Conservation (phyloP, 306 rosid genomes). For the Cicer bijugum region DNA sequence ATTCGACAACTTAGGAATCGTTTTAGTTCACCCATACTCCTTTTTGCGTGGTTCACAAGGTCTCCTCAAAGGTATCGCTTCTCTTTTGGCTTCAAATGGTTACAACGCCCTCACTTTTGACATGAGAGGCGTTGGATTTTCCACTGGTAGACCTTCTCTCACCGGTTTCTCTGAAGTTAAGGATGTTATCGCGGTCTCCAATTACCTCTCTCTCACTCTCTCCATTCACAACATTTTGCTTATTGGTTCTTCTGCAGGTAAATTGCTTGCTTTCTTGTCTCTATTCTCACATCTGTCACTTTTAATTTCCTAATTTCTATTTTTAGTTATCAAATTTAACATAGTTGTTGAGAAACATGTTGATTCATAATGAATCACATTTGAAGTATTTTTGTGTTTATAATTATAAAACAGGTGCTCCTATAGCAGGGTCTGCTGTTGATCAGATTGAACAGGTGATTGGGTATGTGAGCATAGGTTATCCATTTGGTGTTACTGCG, state of each 20-base stretch:
- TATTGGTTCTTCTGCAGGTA: slow-evolving; percentile 98
- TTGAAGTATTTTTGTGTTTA: background rate
- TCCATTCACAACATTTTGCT: slow-evolving; percentile 55
- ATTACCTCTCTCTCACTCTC: slow-evolving; percentile 56
- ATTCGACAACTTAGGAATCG: slow-evolving; percentile 51
- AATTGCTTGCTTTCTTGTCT: background rate
- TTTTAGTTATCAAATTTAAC: too few relatives aligned
- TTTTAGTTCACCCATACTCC: slow-evolving; percentile 91
- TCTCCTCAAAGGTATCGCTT: slow-evolving; percentile 81
- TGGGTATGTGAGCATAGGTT: slow-evolving; percentile 90
- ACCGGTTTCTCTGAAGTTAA: slow-evolving; percentile 83
- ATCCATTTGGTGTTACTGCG: slow-evolving; percentile 89
- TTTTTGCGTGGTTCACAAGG: slow-evolving; percentile 88
- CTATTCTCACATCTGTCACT: slow-evolving; percentile 46
- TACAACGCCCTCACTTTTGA: slow-evolving; percentile 73
- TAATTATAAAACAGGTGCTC: slow-evolving; percentile 66
- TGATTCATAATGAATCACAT: background rate
- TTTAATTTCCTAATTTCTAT: background rate
- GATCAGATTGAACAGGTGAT: slow-evolving; percentile 78
- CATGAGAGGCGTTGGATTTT: slow-evolving; percentile 84
- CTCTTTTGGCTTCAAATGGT: slow-evolving; percentile 70
- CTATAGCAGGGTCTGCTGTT: slow-evolving; percentile 90
- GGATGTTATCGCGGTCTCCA: slow-evolving; percentile 76
- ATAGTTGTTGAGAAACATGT: too few relatives aligned
- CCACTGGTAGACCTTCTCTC: slow-evolving; percentile 76